A percentile compares a stretch with the other conserved stretches of the same genome.
phyloP scores from a whole-genome alignment of 495 filamentous ascomycete species.

The Aspergillus diversus region DNA sequence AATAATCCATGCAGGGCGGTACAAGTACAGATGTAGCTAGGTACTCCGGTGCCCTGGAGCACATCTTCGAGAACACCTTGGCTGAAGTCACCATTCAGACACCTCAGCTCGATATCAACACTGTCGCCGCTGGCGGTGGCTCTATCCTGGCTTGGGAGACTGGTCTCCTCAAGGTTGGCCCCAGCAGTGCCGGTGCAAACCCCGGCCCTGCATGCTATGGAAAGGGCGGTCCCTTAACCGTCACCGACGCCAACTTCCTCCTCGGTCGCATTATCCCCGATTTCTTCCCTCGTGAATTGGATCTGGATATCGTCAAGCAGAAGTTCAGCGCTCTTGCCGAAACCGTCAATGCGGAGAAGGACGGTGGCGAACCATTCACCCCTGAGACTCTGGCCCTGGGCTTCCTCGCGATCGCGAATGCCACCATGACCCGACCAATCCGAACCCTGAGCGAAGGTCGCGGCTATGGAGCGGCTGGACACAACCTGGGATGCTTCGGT shows the following conservation, averaged over 20 bases:
- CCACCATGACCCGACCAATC: conserved; percentile 94
- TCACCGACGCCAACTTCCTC: conserved; percentile 88
- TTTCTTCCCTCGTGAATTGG: conserved; percentile 81
- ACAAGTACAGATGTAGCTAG: conserved; percentile 89
- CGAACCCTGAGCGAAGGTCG: conserved; percentile 90
- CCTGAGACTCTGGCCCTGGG: conserved; percentile 76
- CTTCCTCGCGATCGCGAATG: conserved; percentile 92
- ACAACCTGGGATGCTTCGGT: conserved; percentile 89
- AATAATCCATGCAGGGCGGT: conserved; percentile 47
- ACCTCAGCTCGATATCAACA: conserved; percentile 93
- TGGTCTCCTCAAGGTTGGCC: conserved; percentile 86
- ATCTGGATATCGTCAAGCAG: conserved; percentile 68
- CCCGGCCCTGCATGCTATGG: conserved; percentile 90
- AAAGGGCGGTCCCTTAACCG: conserved; percentile 83
- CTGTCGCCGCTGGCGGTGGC: conserved; percentile 87
- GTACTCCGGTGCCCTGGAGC: conserved; percentile 85
- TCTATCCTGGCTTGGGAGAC: conserved; percentile 83
- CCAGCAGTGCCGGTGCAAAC: conserved; percentile 83
- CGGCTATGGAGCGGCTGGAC: conserved; percentile 88
- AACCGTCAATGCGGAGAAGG: conserved; percentile 65
- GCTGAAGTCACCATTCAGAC: conserved; percentile 91
- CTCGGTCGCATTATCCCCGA: conserved; percentile 83
- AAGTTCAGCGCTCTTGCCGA: conserved; percentile 73
- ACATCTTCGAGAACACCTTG: conserved; percentile 92
- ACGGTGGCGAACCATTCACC: conserved; percentile 47